Evolutionary conservation across 1,139 yeast species (phyloP).

Genomic region (Sugiyamaella neomexicana): DNA sequence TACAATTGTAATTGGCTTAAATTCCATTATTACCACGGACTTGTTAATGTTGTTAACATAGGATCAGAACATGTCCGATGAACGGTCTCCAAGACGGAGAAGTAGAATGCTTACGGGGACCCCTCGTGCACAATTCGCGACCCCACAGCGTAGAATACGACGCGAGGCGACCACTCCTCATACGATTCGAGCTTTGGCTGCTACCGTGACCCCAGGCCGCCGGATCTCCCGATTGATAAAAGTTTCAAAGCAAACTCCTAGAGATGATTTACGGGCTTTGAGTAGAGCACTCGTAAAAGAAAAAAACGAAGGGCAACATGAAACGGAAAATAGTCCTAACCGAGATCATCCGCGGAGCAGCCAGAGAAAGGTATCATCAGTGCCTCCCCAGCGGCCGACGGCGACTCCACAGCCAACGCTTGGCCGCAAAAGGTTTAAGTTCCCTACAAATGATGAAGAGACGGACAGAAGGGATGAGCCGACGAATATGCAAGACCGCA

Average conservation of each 20-base stretch:
- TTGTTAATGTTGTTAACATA: no score
- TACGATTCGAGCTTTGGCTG: conserved; percentile 18
- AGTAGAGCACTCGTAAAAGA: conserved; percentile 17
- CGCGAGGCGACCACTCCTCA: conserved; percentile 19
- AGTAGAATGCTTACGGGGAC: background rate
- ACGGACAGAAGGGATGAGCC: background rate
- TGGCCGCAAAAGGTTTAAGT: conserved; percentile 1
- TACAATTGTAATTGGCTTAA: background rate
- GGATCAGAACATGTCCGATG: conserved; percentile 4
- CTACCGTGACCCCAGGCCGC: conserved; percentile 16
- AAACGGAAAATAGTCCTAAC: background rate
- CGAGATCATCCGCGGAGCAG: background rate
- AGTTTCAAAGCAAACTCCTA: conserved; percentile 10
- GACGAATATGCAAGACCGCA: background rate
- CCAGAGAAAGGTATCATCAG: background rate
- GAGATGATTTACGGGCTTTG: conserved; percentile 18
- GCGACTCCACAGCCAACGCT: background rate
- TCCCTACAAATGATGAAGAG: background rate
- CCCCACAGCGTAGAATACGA: conserved; percentile 13
- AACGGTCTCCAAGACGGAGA: conserved; percentile 2
- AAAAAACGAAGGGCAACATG: background rate
- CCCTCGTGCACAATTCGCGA: conserved; percentile 2
- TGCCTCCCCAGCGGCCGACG: background rate
- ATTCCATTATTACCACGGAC: background rate
- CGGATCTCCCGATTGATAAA: conserved; percentile 11